A percentile compares a stretch with the other conserved stretches of the same genome.
These are phyloP conservation scores for Cryomyces minteri DNA, from an alignment of 495 filamentous ascomycete species.

Conservation along the genomic window DNA sequence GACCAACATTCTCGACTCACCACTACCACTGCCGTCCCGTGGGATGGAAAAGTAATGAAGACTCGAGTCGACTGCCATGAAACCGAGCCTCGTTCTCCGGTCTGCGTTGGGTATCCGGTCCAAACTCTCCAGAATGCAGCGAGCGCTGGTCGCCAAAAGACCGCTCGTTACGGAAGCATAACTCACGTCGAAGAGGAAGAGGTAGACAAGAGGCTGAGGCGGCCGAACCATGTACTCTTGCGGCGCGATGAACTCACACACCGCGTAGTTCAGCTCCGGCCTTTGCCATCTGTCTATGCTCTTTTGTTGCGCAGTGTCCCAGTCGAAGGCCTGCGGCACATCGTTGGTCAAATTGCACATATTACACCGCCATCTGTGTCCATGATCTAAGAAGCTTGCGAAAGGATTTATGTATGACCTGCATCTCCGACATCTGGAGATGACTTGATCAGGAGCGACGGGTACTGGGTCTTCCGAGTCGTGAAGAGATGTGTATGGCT, in stretches of 20 bases:
- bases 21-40: constrained; percentile 64
- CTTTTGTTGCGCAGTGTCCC: constrained; percentile 83
- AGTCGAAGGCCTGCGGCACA: constrained; percentile 95
- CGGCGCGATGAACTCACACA: constrained; percentile 92
- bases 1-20: constrained; percentile 78
- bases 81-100: constrained; percentile 76
- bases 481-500: constrained; percentile 84
- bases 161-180: constrained; percentile 80
- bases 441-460: constrained; percentile 89
- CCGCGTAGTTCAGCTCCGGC: constrained; percentile 78
- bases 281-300: constrained; percentile 77
- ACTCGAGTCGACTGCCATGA: constrained; percentile 89
- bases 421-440: constrained; percentile 86
- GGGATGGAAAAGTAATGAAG: constrained; percentile 92
- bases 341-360: constrained; percentile 99
- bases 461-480: constrained; percentile 83
- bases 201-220: constrained; percentile 91
- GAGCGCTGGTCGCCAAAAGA: constrained; percentile 82
- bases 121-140: constrained; percentile 87
- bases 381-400: constrained; percentile 88
- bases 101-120: constrained; percentile 97
- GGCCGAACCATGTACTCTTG: constrained; percentile 99
- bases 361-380: constrained; percentile 96
- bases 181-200: constrained; percentile 95
- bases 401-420: constrained; percentile 96